A percentile compares a stretch with the other conserved stretches of the same genome.
phyloP scores from a whole-genome alignment of 2,329 filamentous ascomycete species.

The Helotiales sp. region DNA sequence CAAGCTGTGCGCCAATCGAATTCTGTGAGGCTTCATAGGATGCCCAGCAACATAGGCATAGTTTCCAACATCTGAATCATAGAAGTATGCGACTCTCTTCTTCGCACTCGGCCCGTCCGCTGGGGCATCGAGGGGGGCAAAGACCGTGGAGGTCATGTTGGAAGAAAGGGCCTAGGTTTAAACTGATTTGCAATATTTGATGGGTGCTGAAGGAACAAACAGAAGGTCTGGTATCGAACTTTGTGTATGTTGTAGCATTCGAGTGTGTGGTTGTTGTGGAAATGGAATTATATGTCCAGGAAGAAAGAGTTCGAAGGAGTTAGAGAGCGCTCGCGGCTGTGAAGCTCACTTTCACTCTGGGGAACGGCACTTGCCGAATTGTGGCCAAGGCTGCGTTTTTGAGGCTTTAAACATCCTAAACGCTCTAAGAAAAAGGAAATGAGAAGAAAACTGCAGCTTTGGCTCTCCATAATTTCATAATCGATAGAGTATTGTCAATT shows the following conservation, averaged over 20 bases:
- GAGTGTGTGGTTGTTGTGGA: slow-evolving; percentile 6
- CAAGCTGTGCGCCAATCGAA: slow-evolving; percentile 91
- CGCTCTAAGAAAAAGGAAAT: no score
- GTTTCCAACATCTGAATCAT: slow-evolving; percentile 97
- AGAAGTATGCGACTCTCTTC: slow-evolving; percentile 96
- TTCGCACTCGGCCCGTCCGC: slow-evolving; percentile 53
- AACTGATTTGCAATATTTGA: not conserved
- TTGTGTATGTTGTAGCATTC: not conserved
- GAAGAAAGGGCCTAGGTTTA: slow-evolving; percentile 1
- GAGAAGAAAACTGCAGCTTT: no score
- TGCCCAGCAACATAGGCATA: slow-evolving; percentile 96
- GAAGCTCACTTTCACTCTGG: not conserved
- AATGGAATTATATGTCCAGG: not conserved
- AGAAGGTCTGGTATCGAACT: no score
- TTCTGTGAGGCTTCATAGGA: slow-evolving; percentile 98
- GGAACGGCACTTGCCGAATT: not conserved
- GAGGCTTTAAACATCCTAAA: not conserved
- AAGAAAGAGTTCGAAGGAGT: not conserved
- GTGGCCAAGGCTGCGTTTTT: not conserved
- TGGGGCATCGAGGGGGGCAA: slow-evolving; percentile 53
- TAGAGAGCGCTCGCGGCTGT: not conserved
- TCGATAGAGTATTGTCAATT: no score
- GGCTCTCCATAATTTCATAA: no score
- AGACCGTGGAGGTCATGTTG: slow-evolving; percentile 37
- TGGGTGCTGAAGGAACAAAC: not conserved